Conservation (phyloP, 2,329 filamentous ascomycete genomes). For the Colletotrichum zoysiae region DNA sequence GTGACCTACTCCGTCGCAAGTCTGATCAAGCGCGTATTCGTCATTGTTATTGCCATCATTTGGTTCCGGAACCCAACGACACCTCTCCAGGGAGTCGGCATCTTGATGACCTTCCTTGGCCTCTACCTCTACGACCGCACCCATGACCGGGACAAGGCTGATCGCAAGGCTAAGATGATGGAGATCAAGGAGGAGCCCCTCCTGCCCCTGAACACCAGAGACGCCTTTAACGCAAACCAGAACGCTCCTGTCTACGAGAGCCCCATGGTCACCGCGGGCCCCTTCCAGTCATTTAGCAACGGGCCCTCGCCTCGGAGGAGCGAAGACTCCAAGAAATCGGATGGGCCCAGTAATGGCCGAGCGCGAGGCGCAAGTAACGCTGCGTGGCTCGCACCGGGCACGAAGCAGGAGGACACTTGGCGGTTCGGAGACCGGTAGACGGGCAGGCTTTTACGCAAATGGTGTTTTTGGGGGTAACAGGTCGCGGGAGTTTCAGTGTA, state of each 20-base stretch:
- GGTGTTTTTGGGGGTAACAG: constrained; percentile 10
- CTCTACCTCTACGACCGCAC: constrained; percentile 97
- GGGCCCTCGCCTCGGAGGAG: constrained; percentile 55
- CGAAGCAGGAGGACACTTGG: constrained; percentile 91
- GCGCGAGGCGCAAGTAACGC: constrained; percentile 61
- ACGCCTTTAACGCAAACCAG: constrained; percentile 49
- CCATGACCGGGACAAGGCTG: constrained; percentile 87
- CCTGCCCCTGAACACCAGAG: constrained; percentile 72
- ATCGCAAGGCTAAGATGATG: constrained; percentile 81
- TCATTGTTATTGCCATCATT: constrained; percentile 92
- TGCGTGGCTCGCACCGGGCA: constrained; percentile 82
- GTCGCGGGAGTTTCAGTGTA: constrained; percentile 31
- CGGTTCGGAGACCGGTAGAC: constrained; percentile 53
- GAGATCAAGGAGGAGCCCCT: constrained; percentile 66
- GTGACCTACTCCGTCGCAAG: constrained; percentile 98
- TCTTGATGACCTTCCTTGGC: constrained; percentile 89
- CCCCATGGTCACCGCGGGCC: constrained; percentile 45
- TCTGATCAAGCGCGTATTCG: constrained; percentile 96
- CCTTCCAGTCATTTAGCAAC: constrained; percentile 56
- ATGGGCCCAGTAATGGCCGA: constrained; percentile 59
- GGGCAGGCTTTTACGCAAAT: constrained; percentile 45
- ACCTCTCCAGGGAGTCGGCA: constrained; percentile 83
- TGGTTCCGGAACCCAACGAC: constrained; percentile 97
- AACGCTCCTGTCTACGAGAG: constrained; percentile 54
- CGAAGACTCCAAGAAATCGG: constrained; percentile 69